These are phyloP conservation scores for Lecanicillium sp. DNA, from an alignment of 2,329 filamentous ascomycete species.

Conservation along the genomic window DNA sequence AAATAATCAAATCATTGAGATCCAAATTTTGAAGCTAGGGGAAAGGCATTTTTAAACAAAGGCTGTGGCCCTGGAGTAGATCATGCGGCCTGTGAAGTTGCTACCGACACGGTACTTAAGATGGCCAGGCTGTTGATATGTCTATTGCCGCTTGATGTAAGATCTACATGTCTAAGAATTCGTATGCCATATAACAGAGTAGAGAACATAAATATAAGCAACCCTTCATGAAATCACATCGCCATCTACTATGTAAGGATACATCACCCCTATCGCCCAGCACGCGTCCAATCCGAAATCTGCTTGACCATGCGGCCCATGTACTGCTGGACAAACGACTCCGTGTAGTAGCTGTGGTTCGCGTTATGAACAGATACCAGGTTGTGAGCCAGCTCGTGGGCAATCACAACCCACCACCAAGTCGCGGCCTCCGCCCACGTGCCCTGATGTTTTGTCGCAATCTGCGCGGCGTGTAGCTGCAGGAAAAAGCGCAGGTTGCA, in stretches of 20 bases:
- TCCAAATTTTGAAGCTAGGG: too few relatives aligned
- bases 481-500: conserved; percentile 88
- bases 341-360: conserved; percentile 79
- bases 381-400: conserved; percentile 94
- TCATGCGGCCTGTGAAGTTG: too few relatives aligned
- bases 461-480: conserved; percentile 60
- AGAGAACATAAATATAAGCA: too few relatives aligned
- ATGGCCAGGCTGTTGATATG: too few relatives aligned
- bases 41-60: too few relatives aligned
- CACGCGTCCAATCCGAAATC: conserved; percentile 19
- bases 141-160: too few relatives aligned
- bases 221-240: too few relatives aligned
- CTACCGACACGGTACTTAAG: too few relatives aligned
- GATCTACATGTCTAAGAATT: too few relatives aligned
- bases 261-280: not conserved
- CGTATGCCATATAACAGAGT: too few relatives aligned
- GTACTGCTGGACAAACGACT: conserved; percentile 73
- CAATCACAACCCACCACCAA: conserved; percentile 95
- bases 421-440: conserved; percentile 62
- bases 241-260: not conserved
- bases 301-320: conserved; percentile 63
- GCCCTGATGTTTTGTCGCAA: conserved; percentile 25
- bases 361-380: conserved; percentile 71
- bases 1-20: too few relatives aligned
- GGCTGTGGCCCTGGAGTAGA: too few relatives aligned